phyloP scores from a whole-genome alignment of 2,329 filamentous ascomycete species.

The Alternaria sp. region DNA sequence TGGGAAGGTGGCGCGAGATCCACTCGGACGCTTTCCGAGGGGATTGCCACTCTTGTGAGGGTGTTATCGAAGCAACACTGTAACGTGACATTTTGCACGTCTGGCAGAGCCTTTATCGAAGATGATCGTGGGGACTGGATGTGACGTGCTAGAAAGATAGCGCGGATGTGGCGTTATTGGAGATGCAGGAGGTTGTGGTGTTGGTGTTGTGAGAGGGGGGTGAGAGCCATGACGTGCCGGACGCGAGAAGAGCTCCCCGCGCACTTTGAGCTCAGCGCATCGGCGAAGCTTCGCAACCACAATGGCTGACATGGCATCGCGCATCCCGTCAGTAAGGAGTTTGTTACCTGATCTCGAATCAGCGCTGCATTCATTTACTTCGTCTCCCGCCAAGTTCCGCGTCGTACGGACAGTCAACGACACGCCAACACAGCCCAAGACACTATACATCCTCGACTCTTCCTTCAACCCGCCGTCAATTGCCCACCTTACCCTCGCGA shows the following conservation, averaged over 20 bases:
- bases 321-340: conserved; percentile 33
- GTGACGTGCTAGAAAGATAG: background rate
- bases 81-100: background rate
- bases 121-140: background rate
- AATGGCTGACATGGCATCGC: conserved; percentile 37
- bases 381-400: conserved; percentile 43
- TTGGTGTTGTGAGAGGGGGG: background rate
- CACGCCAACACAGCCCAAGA: conserved; percentile 42
- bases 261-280: background rate
- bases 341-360: conserved; percentile 43
- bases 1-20: background rate
- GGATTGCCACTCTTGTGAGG: background rate
- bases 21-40: background rate
- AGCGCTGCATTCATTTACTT: conserved; percentile 40
- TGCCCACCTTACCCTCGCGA: conserved; percentile 64
- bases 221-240: background rate
- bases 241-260: background rate
- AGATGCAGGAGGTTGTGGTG: background rate
- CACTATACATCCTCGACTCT: conserved; percentile 68
- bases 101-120: background rate
- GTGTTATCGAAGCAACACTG: background rate
- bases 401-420: conserved; percentile 46
- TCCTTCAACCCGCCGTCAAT: conserved; percentile 70
- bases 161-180: background rate
- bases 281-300: background rate